Percentiles rank a stretch among this genome's conserved stretches.
Conservation (phyloP, 2,329 filamentous ascomycete species). For the Westerdykella ornata region DNA sequence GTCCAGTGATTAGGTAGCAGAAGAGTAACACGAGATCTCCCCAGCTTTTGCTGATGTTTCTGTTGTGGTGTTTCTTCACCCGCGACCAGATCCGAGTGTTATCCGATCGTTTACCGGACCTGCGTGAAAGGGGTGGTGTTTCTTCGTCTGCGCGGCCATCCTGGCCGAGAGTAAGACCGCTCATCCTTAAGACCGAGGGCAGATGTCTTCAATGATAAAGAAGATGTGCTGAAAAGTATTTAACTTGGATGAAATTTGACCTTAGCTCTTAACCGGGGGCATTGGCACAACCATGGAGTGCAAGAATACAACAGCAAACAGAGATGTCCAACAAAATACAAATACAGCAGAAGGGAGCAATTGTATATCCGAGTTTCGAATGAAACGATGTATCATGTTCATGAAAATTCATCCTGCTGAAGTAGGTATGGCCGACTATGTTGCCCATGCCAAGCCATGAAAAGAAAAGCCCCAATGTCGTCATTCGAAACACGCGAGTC, state of each 20-base stretch:
- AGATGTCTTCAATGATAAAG: too few species aligned
- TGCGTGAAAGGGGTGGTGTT: slow-evolving; percentile 27
- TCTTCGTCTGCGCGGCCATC: slow-evolving; percentile 18
- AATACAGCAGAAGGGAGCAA: too few species aligned
- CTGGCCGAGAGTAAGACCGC: too few species aligned
- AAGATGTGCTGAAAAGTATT: too few species aligned
- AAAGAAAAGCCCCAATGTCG: slow-evolving; percentile 30
- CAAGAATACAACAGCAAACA: too few species aligned
- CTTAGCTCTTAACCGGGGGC: too few species aligned
- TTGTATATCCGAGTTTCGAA: too few species aligned
- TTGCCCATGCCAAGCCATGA: slow-evolving; percentile 5
- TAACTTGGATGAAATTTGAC: too few species aligned
- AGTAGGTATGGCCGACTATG: slow-evolving; percentile 4
- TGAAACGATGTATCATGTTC: slow-evolving; percentile 1
- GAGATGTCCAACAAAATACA: too few species aligned
- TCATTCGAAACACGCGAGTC: slow-evolving; percentile 31
- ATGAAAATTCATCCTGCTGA: slow-evolving; percentile 8
- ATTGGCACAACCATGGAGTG: too few species aligned
- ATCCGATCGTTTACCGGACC: slow-evolving; percentile 17
- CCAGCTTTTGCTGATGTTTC: slow-evolving; percentile 55
- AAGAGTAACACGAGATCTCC: slow-evolving; percentile 62
- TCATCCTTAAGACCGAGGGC: too few species aligned
- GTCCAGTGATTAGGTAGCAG: slow-evolving; percentile 70
- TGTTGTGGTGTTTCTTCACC: slow-evolving; percentile 31
- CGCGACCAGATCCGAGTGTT: slow-evolving; percentile 4